Evolutionary conservation across 495 filamentous ascomycete genomes (phyloP), one percentile per base, ranked within the genome.

Genomic region (Hyaloscypha finlandica): DNA sequence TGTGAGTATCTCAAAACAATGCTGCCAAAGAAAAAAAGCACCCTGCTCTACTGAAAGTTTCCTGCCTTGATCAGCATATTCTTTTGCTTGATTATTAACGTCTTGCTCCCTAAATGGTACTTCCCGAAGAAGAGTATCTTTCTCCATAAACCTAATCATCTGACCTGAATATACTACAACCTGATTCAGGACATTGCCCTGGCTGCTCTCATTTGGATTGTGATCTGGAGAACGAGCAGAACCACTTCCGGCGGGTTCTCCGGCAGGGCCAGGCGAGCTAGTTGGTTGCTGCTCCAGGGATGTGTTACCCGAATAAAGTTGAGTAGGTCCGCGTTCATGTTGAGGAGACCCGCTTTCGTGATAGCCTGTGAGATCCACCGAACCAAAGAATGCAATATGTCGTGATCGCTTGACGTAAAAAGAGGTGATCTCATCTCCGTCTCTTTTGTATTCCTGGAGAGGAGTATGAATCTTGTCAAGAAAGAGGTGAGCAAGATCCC

Each of bases 371-470:
- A 65, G 67, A 35, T 45, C 48, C n/a, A 65, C 8, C 58, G 48
- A 31, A n/a, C 62, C 62, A 58, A 69, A 69, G 48, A 69, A 69
- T n/a, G 56, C 67, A 32, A 60, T 61, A 61, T 69, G 57, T 54
- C 67, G 42, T 60, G 42, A 65, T 11, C 63, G 55, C 58, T 69
- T 69, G 29, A 69, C 57, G 52, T 65, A 69, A 62, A 69, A 69
- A 19, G 67, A 69, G 63, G 62, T 69, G 45, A 69, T 69, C 51
- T 65, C 62, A 22, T 69, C 62, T 35, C 67, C 67, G 20, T 22
- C 35, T 30, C 33, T 65, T 25, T 58, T 19, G 33, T 65, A 64
- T 16, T 56, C 25, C 20, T 57, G 56, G 12, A 69, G 57, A 58
- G 67, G 67, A 45, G 67, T 45, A 57, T 69, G 32, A 56, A 69